Percentiles rank a stretch among this genome's conserved stretches.
These are phyloP conservation scores for Acanthamoeba sp. DNA, from an alignment of 208 protist genomes.

Conservation along the genomic window DNA sequence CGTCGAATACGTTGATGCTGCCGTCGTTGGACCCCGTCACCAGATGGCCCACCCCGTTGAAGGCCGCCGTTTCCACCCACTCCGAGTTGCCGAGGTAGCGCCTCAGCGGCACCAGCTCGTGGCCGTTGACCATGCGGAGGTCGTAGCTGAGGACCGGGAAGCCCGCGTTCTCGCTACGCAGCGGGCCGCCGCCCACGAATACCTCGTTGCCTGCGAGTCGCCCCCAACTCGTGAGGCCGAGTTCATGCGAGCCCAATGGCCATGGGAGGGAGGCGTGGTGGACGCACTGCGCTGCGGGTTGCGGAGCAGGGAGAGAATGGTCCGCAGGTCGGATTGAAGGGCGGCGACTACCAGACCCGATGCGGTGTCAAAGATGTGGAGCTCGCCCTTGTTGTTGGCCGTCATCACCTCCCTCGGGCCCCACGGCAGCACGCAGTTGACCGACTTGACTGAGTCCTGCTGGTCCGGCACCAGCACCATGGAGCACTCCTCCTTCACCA, in stretches of 20 bases:
- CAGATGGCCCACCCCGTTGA: conserved; percentile 6
- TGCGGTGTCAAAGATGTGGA: neutral
- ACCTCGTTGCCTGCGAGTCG: neutral
- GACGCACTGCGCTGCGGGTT: neutral
- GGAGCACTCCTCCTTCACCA: neutral
- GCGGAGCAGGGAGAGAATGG: conserved; percentile 1
- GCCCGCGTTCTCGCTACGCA: conserved; percentile 5
- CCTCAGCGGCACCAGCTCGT: neutral
- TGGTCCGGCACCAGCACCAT: conserved; percentile 39
- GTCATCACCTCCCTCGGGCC: conserved; percentile 1
- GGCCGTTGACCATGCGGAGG: neutral
- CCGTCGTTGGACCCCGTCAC: conserved; percentile 36
- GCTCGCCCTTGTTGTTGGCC: conserved; percentile 42
- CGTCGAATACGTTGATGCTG: conserved; percentile 11
- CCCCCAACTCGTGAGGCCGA: no score
- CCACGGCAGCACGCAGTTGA: conserved; percentile 44
- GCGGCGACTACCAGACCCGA: neutral
- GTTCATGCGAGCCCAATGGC: no score
- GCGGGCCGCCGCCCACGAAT: neutral
- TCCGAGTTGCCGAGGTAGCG: conserved; percentile 36
- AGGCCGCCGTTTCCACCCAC: conserved; percentile 31
- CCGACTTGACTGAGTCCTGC: conserved; percentile 30
- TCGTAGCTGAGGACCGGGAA: conserved; percentile 20
- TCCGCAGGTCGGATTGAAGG: neutral
- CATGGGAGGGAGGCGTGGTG: no score